Percentiles rank a stretch among this genome's conserved stretches.
phyloP scores from a whole-genome alignment of 2,329 filamentous ascomycete genomes.

The Colletotrichum karsti region DNA sequence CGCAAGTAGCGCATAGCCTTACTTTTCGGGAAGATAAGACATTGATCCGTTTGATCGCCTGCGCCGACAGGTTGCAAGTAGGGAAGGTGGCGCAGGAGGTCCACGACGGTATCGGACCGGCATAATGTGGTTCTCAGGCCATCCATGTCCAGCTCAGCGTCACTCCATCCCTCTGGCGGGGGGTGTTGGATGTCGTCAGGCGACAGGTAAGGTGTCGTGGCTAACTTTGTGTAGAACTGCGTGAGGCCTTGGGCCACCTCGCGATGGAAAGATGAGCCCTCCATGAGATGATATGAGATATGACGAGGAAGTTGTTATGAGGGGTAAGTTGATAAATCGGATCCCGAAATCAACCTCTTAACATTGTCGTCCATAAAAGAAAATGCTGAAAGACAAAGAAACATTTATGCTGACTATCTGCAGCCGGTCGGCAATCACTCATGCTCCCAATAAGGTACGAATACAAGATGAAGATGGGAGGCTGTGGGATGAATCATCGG shows the following conservation, averaged over 20 bases:
- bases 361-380: neutral
- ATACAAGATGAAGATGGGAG: neutral
- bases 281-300: neutral
- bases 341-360: neutral
- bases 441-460: neutral
- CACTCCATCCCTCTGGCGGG: neutral
- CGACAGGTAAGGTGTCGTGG: neutral
- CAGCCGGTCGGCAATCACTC: neutral
- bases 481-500: neutral
- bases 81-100: neutral
- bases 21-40: neutral
- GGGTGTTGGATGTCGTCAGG: neutral
- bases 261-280: neutral
- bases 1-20: conserved; percentile 5
- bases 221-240: neutral
- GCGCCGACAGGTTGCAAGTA: neutral
- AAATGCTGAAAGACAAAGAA: neutral
- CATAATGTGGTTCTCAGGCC: neutral
- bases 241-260: neutral
- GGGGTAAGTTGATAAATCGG: neutral
- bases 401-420: neutral
- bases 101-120: neutral
- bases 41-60: neutral
- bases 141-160: neutral
- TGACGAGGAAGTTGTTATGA: neutral